Base-by-base conservation (phyloP, 257 asterid species). In the Nicotiana noctiflora region DNA sequence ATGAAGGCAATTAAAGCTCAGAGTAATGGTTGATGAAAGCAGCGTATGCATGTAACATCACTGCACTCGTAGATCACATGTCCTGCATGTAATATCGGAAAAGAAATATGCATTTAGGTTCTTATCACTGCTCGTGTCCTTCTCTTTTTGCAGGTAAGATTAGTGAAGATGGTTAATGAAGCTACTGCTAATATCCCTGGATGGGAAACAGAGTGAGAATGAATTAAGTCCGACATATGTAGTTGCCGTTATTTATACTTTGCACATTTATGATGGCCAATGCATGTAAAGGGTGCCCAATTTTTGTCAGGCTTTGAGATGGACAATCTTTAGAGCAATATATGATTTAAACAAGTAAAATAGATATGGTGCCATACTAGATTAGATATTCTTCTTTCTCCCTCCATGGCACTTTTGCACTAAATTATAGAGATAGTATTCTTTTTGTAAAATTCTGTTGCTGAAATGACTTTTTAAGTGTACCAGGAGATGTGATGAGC, bases 151-250 rank as follows among this genome's bases (percentile, higher is more conserved):
- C 90, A 95, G 98, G 97, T 93, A 86, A 89, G 92, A 85, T 97
- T 95, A 81, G 99, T 93, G 80, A 88, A 88, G 88, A 89, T 91
- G 67, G 97, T 93, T 79, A 95, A 95, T 15, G 99, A 95, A 88
- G 99, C 99, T 19, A 87, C 89, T 76, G 94, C 95, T 49, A 91
- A 93, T 86, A 91, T 93, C 81, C 99, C 99, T 18, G 86, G 85
- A 81, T 95, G 99, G 99, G 97, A 92, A 8, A 86, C 88, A 18
- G 32, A 77, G 74, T 88, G 84, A 84, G 77, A 49, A 51, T 57
- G 53, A 32, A 25, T 62, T 12, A n/a, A 63, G 23, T 2, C 18
- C 46, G 44, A 46, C 44, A 13, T 44, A 61, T 61, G 75, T 56
- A 44, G 8, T 51, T 44, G 18, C 77, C 53, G 4, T 18, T 51